phyloP scores from a whole-genome alignment of 1,139 yeast genomes.

The Casaregolazyma suthepensis region DNA sequence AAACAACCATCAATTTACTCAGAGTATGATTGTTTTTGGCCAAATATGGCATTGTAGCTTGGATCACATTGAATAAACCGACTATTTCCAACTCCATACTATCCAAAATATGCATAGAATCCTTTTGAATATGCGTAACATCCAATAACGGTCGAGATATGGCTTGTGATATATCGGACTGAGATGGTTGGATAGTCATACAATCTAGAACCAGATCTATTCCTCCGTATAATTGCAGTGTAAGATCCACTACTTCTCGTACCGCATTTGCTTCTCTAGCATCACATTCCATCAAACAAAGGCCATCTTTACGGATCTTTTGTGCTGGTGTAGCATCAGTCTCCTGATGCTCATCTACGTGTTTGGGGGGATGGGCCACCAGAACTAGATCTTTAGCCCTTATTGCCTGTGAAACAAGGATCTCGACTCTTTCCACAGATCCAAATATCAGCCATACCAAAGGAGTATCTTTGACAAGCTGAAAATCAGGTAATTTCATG shows the following conservation, averaged over 20 bases:
- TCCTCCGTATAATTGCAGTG: slow-evolving; percentile 12
- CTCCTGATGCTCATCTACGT: background rate
- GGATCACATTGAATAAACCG: slow-evolving; percentile 13
- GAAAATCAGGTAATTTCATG: slow-evolving; percentile 5
- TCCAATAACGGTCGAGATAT: slow-evolving; percentile 4
- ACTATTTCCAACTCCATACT: slow-evolving; percentile 12
- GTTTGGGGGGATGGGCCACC: slow-evolving; percentile 8
- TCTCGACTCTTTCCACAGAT: background rate
- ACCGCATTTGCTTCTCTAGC: slow-evolving; percentile 9
- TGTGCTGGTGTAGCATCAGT: background rate
- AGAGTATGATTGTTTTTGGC: slow-evolving; percentile 1
- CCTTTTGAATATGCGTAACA: slow-evolving; percentile 11
- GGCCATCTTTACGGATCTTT: background rate
- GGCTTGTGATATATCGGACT: background rate
- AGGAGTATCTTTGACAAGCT: background rate
- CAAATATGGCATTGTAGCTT: slow-evolving; percentile 12
- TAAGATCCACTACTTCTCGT: slow-evolving; percentile 10
- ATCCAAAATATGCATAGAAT: slow-evolving; percentile 10
- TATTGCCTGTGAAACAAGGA: background rate
- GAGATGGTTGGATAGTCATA: slow-evolving; percentile 12
- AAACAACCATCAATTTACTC: slow-evolving; percentile 11
- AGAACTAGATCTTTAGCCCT: slow-evolving; percentile 1
- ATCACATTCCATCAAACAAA: slow-evolving; percentile 6
- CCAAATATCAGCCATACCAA: slow-evolving; percentile 10
- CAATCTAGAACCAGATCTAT: slow-evolving; percentile 15